Evolutionary conservation across 1,284 basidiomycete species (phyloP), one percentile per base, ranked within the genome.

Genomic region (Cryptococcus depauperatus): DNA sequence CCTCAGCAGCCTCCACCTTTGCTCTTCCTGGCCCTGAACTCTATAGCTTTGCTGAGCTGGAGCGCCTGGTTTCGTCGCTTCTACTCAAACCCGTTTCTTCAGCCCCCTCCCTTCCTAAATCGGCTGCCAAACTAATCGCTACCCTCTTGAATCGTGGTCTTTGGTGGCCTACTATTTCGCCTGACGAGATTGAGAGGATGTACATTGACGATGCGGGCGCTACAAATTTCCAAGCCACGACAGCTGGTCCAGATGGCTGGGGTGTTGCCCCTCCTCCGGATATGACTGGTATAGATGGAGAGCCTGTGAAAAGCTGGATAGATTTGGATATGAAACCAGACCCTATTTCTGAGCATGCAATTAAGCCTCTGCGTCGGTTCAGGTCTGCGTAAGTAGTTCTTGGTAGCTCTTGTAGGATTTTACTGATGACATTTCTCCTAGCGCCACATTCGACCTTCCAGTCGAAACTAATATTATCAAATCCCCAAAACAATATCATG

Each of bases 121-220:
- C 75, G 14, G 59, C 87, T 44, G 85, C 91, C 37, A 74, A 78
- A 40, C 62, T 77, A 6, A 71, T 88, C 27, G 78, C 91, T 5
- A 79, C 75, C 56, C 68, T 77, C 25, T 78, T 81, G 35, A 86
- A 96, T 71, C 66, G 73, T 4, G 76, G 80, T 0, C 37, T 76
- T 13, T 98, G 91, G 92, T 98, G 92, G 92, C 92, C 91, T 14
- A 80, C 85, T 47, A 75, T 96, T 50, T 82, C 79, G 64, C 85
- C 89, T 1, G 93, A 98, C 70, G 92, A 97, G 72, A 83, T 98
- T 23, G 78, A 79, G 59, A 76, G 93, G 60, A 80, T 89, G 54
- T 95, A 80, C 72, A 81, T 97, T 55, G 78, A 92, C 72, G 93
- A 97, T 70, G 56, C 65, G 43, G 62, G 63, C 32, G 61, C 64